These are phyloP conservation scores for Chlorophyllum brunneum DNA, from an alignment of 768 basidiomycete species.

Conservation along the genomic window DNA sequence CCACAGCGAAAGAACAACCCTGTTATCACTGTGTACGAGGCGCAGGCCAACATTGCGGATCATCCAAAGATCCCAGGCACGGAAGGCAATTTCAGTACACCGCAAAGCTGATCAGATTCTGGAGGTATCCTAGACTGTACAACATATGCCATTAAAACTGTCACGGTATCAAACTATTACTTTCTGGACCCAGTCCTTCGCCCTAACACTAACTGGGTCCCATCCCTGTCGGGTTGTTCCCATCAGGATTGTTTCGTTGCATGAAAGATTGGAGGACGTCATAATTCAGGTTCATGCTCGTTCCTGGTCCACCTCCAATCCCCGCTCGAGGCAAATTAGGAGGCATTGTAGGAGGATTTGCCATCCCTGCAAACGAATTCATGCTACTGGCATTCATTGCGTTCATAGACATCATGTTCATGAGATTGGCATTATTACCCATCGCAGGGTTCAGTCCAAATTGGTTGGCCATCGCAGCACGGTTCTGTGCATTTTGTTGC, in stretches of 20 bases:
- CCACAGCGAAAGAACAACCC: conserved; percentile 71
- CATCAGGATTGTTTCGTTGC: conserved; percentile 29
- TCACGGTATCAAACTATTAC: too few relatives aligned
- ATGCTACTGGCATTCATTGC: background rate
- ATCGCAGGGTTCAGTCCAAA: conserved; percentile 4
- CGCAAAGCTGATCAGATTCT: conserved; percentile 22
- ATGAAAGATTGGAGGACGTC: conserved; percentile 43
- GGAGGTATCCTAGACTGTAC: too few relatives aligned
- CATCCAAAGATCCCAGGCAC: conserved; percentile 85
- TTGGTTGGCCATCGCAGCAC: conserved; percentile 9
- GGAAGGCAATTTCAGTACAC: conserved; percentile 51
- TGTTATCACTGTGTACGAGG: conserved; percentile 83
- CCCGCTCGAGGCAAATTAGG: conserved; percentile 13
- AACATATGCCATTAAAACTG: too few relatives aligned
- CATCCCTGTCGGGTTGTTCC: conserved; percentile 11
- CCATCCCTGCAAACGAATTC: conserved; percentile 3
- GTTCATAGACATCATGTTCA: conserved; percentile 15
- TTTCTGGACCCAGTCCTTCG: background rate
- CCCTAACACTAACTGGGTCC: background rate
- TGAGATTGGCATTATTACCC: conserved; percentile 1
- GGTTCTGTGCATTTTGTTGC: conserved; percentile 19
- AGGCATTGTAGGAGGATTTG: conserved; percentile 6
- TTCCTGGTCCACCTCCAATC: conserved; percentile 15
- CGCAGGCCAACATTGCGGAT: conserved; percentile 83
- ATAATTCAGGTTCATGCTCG: conserved; percentile 27